These are phyloP conservation scores for Leucosporidium creatinivorum DNA, from an alignment of 768 basidiomycete genomes.

Conservation along the genomic window DNA sequence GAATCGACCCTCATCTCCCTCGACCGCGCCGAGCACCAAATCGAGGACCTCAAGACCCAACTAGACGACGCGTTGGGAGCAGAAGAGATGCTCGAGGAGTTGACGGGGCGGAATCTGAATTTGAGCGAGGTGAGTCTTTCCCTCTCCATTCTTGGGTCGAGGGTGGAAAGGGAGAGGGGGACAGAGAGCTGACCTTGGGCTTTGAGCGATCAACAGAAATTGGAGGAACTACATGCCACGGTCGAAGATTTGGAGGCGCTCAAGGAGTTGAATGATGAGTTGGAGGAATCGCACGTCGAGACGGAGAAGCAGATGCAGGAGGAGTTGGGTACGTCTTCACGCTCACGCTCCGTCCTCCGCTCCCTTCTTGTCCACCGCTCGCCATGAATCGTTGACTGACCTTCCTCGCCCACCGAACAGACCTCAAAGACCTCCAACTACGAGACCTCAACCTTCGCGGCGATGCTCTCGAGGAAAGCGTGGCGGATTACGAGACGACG, in stretches of 20 bases:
- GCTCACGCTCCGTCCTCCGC: not conserved
- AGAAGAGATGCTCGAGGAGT: conserved; percentile 89
- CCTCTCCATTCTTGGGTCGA: not conserved
- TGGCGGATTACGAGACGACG: conserved; percentile 78
- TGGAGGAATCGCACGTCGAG: conserved; percentile 92
- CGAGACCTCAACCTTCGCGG: conserved; percentile 61
- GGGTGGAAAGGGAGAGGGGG: not conserved
- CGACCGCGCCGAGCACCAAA: conserved; percentile 78
- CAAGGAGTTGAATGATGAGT: conserved; percentile 91
- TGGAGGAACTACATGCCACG: conserved; percentile 92
- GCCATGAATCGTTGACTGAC: not conserved
- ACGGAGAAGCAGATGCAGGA: conserved; percentile 84
- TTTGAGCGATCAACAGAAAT: conserved; percentile 65
- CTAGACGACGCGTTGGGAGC: conserved; percentile 91
- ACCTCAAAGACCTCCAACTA: conserved; percentile 57
- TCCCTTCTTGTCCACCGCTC: not conserved
- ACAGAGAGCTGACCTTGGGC: not conserved
- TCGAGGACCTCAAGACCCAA: conserved; percentile 88
- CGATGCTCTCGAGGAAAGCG: conserved; percentile 64
- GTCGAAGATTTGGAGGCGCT: conserved; percentile 95
- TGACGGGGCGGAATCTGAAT: conserved; percentile 88
- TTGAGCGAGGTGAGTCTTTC: conserved; percentile 65
- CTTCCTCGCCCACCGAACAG: conserved; percentile 10
- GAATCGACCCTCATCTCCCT: conserved; percentile 73
- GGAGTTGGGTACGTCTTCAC: conserved; percentile 69